Evolutionary conservation across 345 rosid species (phyloP), one percentile per base, ranked within the genome.

Genomic region (Arabis hirsuta): DNA sequence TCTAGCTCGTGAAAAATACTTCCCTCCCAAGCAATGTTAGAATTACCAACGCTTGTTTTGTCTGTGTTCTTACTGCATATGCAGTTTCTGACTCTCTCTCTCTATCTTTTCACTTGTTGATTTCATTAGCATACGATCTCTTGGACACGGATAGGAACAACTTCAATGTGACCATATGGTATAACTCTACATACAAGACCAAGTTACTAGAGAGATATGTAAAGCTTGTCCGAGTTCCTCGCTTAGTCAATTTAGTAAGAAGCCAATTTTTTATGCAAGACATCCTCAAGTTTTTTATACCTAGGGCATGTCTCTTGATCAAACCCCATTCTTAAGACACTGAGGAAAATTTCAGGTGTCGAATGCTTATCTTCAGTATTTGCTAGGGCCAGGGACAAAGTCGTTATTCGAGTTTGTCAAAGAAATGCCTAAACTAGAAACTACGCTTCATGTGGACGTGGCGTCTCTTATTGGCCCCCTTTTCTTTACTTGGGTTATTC

Each of bases 81-180:
- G 8, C 20, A 31, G 51, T 42, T 29, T n/a, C 47, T 67, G 55
- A 63, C 22, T 39, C 14, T 47, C 26, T 67, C 5, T 55, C 41
- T 55, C 41, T 36, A 2, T 65, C 55, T 39, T 39, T 32, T 46
- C 64, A 77, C 55, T 74, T 82, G 62, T 77, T 81, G 67, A 56
- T 50, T 36, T 36, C 65, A 20, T 61, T 81, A 94, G 98, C 85
- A 32, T 94, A 88, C 72, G 97, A 94, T 85, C 81, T 91, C 76
- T 76, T 84, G 74, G 82, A 94, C 79, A 83, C 98, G 20, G 55
- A 84, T 57, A 57, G 19, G 20, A 85, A 19, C 46, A 85, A 67
- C 55, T 90, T 85, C 71, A 89, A 89, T 52, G 85, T 85, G 76
- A 85, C 63, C 76, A 74, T 91, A 56, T 87, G 97, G 98, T 94